Evolutionary conservation across 306 rosid genomes (phyloP), one percentile per base, ranked within the genome.

Genomic region (Carpinus fangiana): DNA sequence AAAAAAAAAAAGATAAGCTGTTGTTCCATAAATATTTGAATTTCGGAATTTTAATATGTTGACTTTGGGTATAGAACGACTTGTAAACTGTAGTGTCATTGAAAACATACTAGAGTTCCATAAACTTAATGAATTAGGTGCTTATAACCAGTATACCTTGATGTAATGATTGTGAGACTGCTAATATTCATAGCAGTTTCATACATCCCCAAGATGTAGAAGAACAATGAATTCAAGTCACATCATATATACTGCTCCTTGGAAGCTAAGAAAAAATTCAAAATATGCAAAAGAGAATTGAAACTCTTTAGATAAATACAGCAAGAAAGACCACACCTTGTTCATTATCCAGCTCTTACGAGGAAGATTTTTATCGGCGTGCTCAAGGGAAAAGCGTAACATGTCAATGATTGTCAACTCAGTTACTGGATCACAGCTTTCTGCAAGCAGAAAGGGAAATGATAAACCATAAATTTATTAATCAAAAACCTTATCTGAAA

Each of bases 311-410:
- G 7, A 51, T 36, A 57, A 50, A 56, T 73, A 79, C 6, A 52
- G 79, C 53, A 28, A 70, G 55, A 73, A 53, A 79, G 70, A 76
- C 73, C 83, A 60, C 74, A 91, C 96, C 94, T 84, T 89, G 50
- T 81, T 71, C 79, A 68, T 69, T 53, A 56, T 41, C 54, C 53
- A 68, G 55, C 17, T 60, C 85, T 84, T 89, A 64, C 43, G 88
- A 66, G 90, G 85, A 77, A 89, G 78, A 82, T 90, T 87, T 84
- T 88, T 87, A 60, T 94, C 97, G 45, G 98, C 94, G 76, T 88
- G 98, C 82, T 83, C 97, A 76, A 94, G 92, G 45, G 90, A 80
- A 81, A 88, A 87, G 51, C 79, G 82, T 76, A 94, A 73, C 97
- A 94, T 87, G 80, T 85, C 87, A 70, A 86, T 46, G 59, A 90